phyloP scores from a whole-genome alignment of 257 asterid species.

The Fraxinus americana region DNA sequence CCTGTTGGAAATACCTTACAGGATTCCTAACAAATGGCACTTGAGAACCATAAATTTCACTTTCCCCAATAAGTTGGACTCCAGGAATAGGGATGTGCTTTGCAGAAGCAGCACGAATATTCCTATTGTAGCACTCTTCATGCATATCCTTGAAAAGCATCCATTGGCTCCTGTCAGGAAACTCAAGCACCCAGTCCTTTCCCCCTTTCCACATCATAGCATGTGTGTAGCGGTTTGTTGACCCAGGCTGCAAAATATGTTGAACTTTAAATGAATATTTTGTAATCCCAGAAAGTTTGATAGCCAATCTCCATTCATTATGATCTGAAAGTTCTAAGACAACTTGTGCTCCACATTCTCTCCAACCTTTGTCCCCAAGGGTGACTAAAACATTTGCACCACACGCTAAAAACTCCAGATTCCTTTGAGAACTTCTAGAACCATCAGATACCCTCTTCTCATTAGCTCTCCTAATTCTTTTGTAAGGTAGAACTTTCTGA shows the following conservation, averaged over 20 bases:
- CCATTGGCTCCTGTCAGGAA: conserved; percentile 94
- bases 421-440: conserved; percentile 57
- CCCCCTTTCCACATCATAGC: conserved; percentile 99
- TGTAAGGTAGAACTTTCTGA: conserved; percentile 67
- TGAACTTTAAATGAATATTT: conserved; percentile 74
- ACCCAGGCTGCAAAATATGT: conserved; percentile 80
- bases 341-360: conserved; percentile 76
- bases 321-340: conserved; percentile 76
- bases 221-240: conserved; percentile 89
- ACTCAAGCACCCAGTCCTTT: conserved; percentile 94
- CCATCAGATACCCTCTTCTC: conserved; percentile 70
- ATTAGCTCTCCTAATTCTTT: conserved; percentile 85
- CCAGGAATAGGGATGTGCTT: conserved; percentile 96
- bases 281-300: conserved; percentile 71
- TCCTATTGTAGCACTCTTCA: conserved; percentile 89
- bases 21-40: conserved; percentile 59
- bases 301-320: conserved; percentile 84
- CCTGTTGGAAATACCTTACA: conserved; percentile 65
- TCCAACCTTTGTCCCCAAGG: conserved; percentile 85
- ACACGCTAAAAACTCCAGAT: conserved; percentile 56
- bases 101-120: conserved; percentile 95
- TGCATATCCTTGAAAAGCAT: conserved; percentile 87
- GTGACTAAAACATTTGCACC: conserved; percentile 80
- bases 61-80: conserved; percentile 69
- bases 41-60: conserved; percentile 50